Evolutionary conservation across 176 grass and related monocot genomes (phyloP).

Genomic region (Thalia dealbata): DNA sequence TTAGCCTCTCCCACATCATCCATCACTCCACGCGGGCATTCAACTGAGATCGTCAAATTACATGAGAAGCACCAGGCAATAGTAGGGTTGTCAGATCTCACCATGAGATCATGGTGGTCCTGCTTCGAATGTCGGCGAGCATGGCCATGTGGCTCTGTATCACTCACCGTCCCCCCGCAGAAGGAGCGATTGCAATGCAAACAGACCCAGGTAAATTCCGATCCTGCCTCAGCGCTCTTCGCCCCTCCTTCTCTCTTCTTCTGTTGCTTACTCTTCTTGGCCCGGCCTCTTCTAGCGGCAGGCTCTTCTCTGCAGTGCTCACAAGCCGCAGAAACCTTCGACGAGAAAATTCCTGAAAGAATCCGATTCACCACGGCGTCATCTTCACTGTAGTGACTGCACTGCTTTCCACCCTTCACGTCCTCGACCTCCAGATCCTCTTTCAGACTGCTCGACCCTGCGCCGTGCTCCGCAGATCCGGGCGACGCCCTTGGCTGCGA

Average conservation of each 20-base stretch:
- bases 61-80: conserved; percentile 69
- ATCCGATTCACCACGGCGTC: conserved; percentile 40
- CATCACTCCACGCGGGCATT: conserved; percentile 35
- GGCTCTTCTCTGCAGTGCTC: conserved; percentile 80
- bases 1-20: conserved; percentile 26
- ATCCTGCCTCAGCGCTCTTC: conserved; percentile 27
- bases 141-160: conserved; percentile 77
- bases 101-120: conserved; percentile 65
- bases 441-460: conserved; percentile 17
- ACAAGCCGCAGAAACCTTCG: conserved; percentile 35
- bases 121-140: conserved; percentile 83
- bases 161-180: conserved; percentile 52
- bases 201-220: conserved; percentile 56
- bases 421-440: conserved; percentile 19
- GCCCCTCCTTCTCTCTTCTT: conserved; percentile 51
- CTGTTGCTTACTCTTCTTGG: conserved; percentile 53
- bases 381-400: conserved; percentile 42
- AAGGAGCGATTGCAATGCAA: conserved; percentile 66
- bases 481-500: conserved; percentile 19
- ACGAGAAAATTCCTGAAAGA: conserved; percentile 44
- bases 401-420: conserved; percentile 40
- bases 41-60: conserved; percentile 38
- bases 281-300: conserved; percentile 30
- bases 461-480: conserved; percentile 33
- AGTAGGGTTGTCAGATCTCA: conserved; percentile 33